Conservation (phyloP, 768 basidiomycete species). For the Imleria badia region DNA sequence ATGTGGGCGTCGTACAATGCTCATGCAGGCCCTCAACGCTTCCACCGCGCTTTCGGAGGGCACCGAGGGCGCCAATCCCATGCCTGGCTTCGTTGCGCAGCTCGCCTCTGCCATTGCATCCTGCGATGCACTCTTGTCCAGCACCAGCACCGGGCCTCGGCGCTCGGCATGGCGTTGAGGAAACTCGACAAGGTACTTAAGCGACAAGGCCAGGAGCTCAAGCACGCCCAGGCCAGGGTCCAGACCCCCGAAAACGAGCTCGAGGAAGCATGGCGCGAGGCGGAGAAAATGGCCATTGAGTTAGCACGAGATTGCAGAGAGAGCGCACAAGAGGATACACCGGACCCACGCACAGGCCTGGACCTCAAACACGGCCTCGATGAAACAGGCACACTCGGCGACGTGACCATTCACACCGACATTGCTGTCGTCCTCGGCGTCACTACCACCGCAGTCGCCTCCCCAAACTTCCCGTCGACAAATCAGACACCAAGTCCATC, state of each 20-base stretch:
- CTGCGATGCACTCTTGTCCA: conserved; percentile 57
- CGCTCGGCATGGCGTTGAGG: conserved; percentile 71
- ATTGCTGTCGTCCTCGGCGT: conserved; percentile 36
- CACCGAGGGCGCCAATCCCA: conserved; percentile 25
- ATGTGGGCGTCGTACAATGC: conserved; percentile 64
- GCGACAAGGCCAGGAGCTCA: conserved; percentile 59
- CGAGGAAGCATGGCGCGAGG: conserved; percentile 84
- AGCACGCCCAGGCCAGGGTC: conserved; percentile 45
- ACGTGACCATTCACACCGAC: conserved; percentile 24
- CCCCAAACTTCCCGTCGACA: conserved; percentile 5
- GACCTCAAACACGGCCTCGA: conserved; percentile 19
- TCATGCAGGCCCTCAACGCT: conserved; percentile 58
- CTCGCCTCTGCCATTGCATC: conserved; percentile 57
- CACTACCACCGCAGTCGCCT: conserved; percentile 38
- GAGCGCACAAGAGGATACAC: no score
- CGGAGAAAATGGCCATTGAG: conserved; percentile 63
- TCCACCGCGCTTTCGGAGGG: background rate
- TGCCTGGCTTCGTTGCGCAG: conserved; percentile 51
- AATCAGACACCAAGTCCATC: conserved; percentile 23
- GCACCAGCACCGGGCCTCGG: conserved; percentile 72
- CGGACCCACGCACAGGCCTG: conserved; percentile 8
- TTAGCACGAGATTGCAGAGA: conserved; percentile 33
- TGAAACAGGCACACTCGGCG: conserved; percentile 26
- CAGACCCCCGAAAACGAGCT: conserved; percentile 64
- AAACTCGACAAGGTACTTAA: conserved; percentile 79